Evolutionary conservation across 768 basidiomycete genomes (phyloP).

Genomic region (Tephrocybe sp.): DNA sequence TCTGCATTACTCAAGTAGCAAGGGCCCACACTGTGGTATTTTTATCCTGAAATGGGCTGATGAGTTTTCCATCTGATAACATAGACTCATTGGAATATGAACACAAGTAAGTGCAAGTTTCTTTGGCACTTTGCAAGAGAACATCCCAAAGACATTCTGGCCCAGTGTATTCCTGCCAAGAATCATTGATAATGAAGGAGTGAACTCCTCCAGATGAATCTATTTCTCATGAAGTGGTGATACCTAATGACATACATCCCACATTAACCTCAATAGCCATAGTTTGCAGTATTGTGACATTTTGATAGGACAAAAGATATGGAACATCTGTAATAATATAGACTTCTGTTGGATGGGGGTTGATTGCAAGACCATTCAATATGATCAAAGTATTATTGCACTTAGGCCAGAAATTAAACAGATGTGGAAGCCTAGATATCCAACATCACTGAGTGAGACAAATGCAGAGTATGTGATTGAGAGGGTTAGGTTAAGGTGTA

Average conservation of each 20-base stretch:
- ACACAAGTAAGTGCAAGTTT: background rate
- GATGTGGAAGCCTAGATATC: slow-evolving; percentile 13
- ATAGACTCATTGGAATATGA: background rate
- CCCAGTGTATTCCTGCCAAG: background rate
- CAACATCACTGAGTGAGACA: slow-evolving; percentile 16
- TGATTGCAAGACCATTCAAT: slow-evolving; percentile 14
- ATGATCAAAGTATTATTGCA: slow-evolving; percentile 9
- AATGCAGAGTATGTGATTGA: slow-evolving; percentile 14
- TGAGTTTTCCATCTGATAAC: background rate
- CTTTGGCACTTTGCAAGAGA: background rate
- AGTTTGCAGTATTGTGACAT: slow-evolving; percentile 16
- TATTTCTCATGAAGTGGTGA: background rate
- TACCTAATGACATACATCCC: slow-evolving; percentile 14
- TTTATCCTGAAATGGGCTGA: background rate
- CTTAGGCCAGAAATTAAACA: slow-evolving; percentile 14
- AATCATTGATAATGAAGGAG: background rate
- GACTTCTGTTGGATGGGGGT: slow-evolving; percentile 17
- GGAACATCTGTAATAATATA: slow-evolving; percentile 21
- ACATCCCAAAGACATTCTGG: background rate
- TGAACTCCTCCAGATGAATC: background rate
- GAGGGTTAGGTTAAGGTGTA: slow-evolving; percentile 16
- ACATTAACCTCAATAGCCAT: slow-evolving; percentile 21
- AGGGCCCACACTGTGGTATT: background rate
- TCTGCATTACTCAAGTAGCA: too few relatives aligned
- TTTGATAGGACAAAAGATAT: slow-evolving; percentile 8